A percentile compares a stretch with the other conserved stretches of the same genome.
Evolutionary conservation across 495 filamentous ascomycete species (phyloP).

Genomic region (Cairneyella variabilis): DNA sequence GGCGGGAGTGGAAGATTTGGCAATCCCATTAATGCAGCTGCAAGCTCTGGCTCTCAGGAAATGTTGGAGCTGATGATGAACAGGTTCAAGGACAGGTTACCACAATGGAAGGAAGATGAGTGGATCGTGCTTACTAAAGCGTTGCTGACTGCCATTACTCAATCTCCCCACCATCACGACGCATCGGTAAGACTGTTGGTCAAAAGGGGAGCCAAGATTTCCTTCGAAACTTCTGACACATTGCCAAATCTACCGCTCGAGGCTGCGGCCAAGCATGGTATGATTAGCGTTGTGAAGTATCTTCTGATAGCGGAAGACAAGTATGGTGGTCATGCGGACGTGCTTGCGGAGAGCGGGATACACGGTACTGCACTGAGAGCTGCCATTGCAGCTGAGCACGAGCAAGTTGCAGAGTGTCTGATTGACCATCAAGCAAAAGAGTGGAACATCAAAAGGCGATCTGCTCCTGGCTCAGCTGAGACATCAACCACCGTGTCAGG

Average conservation of each 20-base stretch:
- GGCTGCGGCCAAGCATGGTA: background rate
- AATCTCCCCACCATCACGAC: background rate
- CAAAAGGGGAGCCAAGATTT: background rate
- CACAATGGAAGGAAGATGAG: background rate
- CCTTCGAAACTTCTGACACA: background rate
- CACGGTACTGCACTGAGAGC: conserved; percentile 2
- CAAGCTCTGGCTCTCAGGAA: background rate
- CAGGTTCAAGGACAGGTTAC: background rate
- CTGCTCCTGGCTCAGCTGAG: background rate
- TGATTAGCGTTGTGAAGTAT: background rate
- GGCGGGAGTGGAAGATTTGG: conserved; percentile 4
- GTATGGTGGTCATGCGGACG: background rate
- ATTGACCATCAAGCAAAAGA: conserved; percentile 1
- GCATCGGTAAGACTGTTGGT: background rate
- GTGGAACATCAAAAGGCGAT: background rate
- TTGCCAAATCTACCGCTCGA: conserved; percentile 2
- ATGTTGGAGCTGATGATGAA: conserved; percentile 7
- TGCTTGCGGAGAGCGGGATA: conserved; percentile 4
- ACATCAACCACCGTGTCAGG: background rate
- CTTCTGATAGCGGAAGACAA: conserved; percentile 1
- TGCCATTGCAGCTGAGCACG: background rate
- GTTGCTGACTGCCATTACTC: conserved; percentile 2
- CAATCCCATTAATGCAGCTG: conserved; percentile 8
- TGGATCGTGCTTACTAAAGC: background rate
- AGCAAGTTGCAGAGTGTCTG: background rate